phyloP scores from a whole-genome alignment of 2,329 filamentous ascomycete species.

The Ilyonectria mors-panacis region DNA sequence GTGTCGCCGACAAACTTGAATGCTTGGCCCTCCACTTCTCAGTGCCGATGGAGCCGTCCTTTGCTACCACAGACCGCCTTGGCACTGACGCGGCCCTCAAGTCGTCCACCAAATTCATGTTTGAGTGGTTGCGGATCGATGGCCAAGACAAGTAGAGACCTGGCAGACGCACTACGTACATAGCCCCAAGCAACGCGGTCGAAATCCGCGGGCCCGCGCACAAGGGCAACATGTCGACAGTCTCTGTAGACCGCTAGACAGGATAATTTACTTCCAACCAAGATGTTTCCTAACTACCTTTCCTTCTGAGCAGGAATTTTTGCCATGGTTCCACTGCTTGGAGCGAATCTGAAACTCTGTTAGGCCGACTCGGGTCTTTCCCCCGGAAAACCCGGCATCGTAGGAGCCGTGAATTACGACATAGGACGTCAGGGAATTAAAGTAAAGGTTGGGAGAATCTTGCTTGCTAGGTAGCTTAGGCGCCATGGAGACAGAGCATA shows the following conservation, averaged over 20 bases:
- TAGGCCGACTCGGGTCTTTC: constrained; percentile 23
- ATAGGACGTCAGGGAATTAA: constrained; percentile 34
- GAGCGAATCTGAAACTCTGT: constrained; percentile 22
- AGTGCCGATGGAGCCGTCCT: constrained; percentile 39
- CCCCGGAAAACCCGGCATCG: constrained; percentile 43
- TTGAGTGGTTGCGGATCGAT: constrained; percentile 27
- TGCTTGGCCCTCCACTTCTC: constrained; percentile 43
- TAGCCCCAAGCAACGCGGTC: constrained; percentile 12
- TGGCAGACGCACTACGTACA: constrained; percentile 11
- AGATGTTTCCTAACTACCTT: not conserved
- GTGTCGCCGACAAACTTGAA: constrained; percentile 22
- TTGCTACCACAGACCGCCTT: constrained; percentile 36
- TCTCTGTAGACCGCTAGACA: not conserved
- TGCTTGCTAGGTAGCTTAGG: constrained; percentile 1
- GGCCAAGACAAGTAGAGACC: constrained; percentile 19
- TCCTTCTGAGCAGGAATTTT: not conserved
- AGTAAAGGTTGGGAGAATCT: constrained; percentile 13
- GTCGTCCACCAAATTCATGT: constrained; percentile 2
- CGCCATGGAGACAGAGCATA: not conserved
- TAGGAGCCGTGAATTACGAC: constrained; percentile 20
- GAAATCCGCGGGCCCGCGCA: not conserved
- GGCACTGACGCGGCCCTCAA: constrained; percentile 44
- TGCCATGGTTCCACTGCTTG: not conserved
- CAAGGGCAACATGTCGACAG: not conserved
- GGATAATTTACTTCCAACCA: too few species aligned